Conservation (phyloP, 2,329 filamentous ascomycete species). For the Bretziella fagacearum region DNA sequence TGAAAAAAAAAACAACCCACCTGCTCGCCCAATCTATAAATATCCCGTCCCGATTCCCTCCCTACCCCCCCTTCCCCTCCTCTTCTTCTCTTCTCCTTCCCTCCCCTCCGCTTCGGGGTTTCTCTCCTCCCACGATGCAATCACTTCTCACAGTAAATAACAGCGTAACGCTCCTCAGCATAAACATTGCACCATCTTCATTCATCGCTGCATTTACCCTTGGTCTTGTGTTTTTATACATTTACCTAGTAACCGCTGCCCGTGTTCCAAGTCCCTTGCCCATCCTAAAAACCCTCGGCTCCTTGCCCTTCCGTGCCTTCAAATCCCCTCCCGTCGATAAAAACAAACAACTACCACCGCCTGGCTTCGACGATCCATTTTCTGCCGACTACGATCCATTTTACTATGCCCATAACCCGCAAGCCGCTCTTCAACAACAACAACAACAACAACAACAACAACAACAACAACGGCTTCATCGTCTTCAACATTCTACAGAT, state of each 20-base stretch:
- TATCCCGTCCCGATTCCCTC: too few relatives aligned
- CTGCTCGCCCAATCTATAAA: too few relatives aligned
- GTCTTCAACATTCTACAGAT: background rate
- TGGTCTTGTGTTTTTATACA: constrained; percentile 32
- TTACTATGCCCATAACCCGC: background rate
- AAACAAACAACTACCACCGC: background rate
- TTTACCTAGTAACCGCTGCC: constrained; percentile 24
- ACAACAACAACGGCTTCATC: background rate
- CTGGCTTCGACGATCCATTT: constrained; percentile 6
- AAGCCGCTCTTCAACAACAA: constrained; percentile 1
- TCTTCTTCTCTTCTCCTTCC: too few relatives aligned
- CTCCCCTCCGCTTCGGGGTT: too few relatives aligned
- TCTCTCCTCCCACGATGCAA: constrained; percentile 30
- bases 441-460: background rate
- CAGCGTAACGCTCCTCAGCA: constrained; percentile 42
- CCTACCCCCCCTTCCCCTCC: too few relatives aligned
- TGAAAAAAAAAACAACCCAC: too few relatives aligned
- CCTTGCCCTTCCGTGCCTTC: constrained; percentile 3
- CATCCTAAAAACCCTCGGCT: constrained; percentile 12
- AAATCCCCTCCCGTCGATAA: background rate
- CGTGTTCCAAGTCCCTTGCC: constrained; percentile 13
- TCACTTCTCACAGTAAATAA: constrained; percentile 44
- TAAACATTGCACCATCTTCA: constrained; percentile 40
- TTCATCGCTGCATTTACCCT: constrained; percentile 36
- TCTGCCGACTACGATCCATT: constrained; percentile 8